A percentile compares a stretch with the other conserved stretches of the same genome.
Evolutionary conservation across 306 rosid genomes (phyloP).

Genomic region (Medicago arabica): DNA sequence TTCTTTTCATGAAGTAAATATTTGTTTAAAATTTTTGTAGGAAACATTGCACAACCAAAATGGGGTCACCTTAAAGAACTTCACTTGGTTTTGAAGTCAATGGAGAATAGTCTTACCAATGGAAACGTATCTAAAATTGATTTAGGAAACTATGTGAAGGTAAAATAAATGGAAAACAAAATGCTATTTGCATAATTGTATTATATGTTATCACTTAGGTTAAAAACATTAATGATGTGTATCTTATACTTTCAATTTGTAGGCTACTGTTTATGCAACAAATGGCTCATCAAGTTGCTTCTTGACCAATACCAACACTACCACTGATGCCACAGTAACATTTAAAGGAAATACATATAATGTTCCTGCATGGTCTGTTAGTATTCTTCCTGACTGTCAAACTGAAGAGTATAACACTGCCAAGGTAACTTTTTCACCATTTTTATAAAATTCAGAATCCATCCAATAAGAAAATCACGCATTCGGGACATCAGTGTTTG

Average conservation of each 20-base stretch:
- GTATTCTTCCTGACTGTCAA: slow-evolving; percentile 59
- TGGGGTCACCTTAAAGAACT: slow-evolving; percentile 63
- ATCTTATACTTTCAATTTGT: neutral
- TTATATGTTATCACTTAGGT: no score
- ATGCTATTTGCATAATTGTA: no score
- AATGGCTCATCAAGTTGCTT: slow-evolving; percentile 52
- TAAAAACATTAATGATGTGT: no score
- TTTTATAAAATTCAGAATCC: no score
- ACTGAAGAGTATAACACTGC: slow-evolving; percentile 49
- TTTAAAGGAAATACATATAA: slow-evolving; percentile 44
- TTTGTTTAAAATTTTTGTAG: neutral
- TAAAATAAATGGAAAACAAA: slow-evolving; percentile 14
- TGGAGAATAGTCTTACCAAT: slow-evolving; percentile 49
- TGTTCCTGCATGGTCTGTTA: slow-evolving; percentile 68
- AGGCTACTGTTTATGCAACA: slow-evolving; percentile 52
- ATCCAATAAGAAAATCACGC: no score
- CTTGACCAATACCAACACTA: slow-evolving; percentile 40
- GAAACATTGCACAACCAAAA: slow-evolving; percentile 62
- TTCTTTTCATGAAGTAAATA: neutral
- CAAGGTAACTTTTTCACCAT: neutral
- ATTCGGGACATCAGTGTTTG: no score
- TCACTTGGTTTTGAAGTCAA: slow-evolving; percentile 52
- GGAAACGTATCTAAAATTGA: slow-evolving; percentile 45
- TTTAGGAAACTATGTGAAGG: slow-evolving; percentile 47
- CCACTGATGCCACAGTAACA: slow-evolving; percentile 44